Conservation (phyloP, 2,329 filamentous ascomycete species). For the Parascedosporium putredinis region DNA sequence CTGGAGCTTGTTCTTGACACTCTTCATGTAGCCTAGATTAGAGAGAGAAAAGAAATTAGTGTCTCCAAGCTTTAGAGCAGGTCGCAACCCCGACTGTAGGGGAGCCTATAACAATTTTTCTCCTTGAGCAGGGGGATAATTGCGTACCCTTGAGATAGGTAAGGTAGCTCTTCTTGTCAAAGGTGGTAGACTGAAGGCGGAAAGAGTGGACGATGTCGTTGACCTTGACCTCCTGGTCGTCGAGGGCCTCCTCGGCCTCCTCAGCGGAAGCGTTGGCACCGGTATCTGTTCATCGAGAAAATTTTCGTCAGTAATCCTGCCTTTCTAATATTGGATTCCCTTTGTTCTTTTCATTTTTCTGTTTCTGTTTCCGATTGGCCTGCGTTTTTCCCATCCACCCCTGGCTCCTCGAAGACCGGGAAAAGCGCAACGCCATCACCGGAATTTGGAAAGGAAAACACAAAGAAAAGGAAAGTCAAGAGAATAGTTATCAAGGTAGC, state of each 20-base stretch:
- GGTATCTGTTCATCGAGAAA: constrained; percentile 45
- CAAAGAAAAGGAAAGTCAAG: too few relatives aligned
- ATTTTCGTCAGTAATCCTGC: background rate
- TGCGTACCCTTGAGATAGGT: constrained; percentile 71
- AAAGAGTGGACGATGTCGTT: constrained; percentile 93
- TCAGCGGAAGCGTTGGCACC: constrained; percentile 97
- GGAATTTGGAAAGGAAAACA: too few relatives aligned
- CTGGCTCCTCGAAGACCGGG: too few relatives aligned
- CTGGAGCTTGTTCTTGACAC: constrained; percentile 62
- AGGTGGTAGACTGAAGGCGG: constrained; percentile 66
- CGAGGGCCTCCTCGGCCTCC: constrained; percentile 65
- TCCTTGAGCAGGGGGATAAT: background rate
- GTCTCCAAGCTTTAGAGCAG: background rate
- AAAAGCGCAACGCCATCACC: too few relatives aligned
- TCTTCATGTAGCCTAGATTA: constrained; percentile 75
- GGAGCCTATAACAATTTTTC: too few relatives aligned
- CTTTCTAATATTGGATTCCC: constrained; percentile 9
- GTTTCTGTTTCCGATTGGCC: background rate
- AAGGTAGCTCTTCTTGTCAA: constrained; percentile 84
- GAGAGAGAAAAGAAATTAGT: background rate
- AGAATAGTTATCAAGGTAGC: too few relatives aligned
- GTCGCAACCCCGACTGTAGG: background rate
- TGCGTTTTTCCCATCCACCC: too few relatives aligned
- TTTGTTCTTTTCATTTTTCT: background rate
- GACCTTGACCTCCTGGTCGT: constrained; percentile 62